Conservation (phyloP, 768 basidiomycete genomes). For the Phylloporus sp. region DNA sequence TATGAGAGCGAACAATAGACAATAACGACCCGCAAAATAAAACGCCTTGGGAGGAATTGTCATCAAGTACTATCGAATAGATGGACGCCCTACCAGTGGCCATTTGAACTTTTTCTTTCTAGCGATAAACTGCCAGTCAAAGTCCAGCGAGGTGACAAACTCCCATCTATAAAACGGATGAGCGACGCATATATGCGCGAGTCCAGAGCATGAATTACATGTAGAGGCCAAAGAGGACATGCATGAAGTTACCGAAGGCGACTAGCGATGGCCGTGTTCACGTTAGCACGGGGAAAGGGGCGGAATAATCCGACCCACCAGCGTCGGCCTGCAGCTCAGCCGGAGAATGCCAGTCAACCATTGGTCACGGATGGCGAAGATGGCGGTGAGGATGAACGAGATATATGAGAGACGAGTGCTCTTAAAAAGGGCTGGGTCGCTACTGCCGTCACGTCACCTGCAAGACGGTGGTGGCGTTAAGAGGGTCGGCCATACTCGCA, state of each 20-base stretch:
- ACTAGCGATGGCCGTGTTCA: constrained; percentile 8
- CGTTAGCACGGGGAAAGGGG: constrained; percentile 5
- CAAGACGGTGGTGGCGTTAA: constrained; percentile 22
- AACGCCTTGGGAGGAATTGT: constrained; percentile 40
- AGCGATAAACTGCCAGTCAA: constrained; percentile 59
- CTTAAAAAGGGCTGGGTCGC: constrained; percentile 10
- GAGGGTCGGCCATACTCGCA: constrained; percentile 4
- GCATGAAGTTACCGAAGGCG: constrained; percentile 51
- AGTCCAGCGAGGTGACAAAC: constrained; percentile 54
- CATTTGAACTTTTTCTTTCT: constrained; percentile 56
- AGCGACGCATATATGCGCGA: constrained; percentile 7
- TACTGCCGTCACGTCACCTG: constrained; percentile 8
- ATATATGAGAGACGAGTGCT: neutral
- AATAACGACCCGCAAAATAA: constrained; percentile 68
- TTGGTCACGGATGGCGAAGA: constrained; percentile 19
- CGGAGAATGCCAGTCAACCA: constrained; percentile 56
- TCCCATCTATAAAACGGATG: constrained; percentile 50
- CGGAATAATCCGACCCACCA: constrained; percentile 28
- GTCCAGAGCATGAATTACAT: constrained; percentile 37
- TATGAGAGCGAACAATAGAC: constrained; percentile 56
- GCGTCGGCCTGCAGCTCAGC: constrained; percentile 44
- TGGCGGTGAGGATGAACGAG: neutral
- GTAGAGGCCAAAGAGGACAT: constrained; percentile 55
- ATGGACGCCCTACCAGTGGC: constrained; percentile 49
- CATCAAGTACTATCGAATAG: neutral